Evolutionary conservation across 2,329 filamentous ascomycete species (phyloP), one percentile per base, ranked within the genome.

Genomic region (Penicillium hordei): DNA sequence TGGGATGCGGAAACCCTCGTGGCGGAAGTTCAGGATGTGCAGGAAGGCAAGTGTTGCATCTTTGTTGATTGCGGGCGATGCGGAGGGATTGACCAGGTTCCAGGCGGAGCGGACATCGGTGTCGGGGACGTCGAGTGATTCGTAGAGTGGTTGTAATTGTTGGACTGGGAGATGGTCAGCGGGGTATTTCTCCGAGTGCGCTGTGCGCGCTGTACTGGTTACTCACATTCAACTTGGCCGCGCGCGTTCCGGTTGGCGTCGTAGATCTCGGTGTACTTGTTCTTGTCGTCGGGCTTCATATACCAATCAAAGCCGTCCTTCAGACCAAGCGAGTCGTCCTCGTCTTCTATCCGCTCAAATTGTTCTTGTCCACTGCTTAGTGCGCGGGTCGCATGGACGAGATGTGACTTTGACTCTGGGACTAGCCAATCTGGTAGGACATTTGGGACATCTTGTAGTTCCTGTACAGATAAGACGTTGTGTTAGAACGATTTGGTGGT

Each of bases 261-360:
- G 78, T 97, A 99, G 76, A 99, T 99, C 68, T 93, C 91, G 76
- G 97, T 92, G 79, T 99, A 99, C 77, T 97, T 97, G 63, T 86
- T 73, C 78, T 95, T 95, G 78, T 99, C 93, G 31, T 81, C 77
- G 0, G 94, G 94, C 59, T 87, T 92, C 91, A 99, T 99, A 79
- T 99, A 99, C 94, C 94, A 99, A 75, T 99, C 94, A 75, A 99
- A 99, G 13, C 93, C 93, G 76, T 97, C 92, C 74, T 96, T 96
- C 61, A 99, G 81, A 0, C 92, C 92, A 1, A 87, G 86, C 4
- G 88, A 86, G 66, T 96, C 93, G 63, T 88, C 86, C 59, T 96
- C 83, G 46, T 82, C 90, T 54, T 92, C 89, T 59, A 96, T 86
- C 61, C 86, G 84, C 75, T 96, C 93, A 74, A 97, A 97, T 66